Evolutionary conservation across 2,329 filamentous ascomycete species (phyloP), one percentile per base, ranked within the genome.

Genomic region (Clarireedia hainanense): DNA sequence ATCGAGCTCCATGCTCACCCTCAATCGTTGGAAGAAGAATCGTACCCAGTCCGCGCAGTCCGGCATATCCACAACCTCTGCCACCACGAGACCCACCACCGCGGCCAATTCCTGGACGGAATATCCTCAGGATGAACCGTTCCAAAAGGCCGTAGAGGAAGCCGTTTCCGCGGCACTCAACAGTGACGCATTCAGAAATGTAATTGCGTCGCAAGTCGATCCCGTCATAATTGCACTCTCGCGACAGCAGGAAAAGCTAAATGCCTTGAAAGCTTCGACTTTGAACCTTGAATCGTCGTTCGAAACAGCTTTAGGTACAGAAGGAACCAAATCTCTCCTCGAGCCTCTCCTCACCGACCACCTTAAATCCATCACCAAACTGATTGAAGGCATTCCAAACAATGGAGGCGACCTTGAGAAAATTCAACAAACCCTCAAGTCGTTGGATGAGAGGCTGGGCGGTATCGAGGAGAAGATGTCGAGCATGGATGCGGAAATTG

Each of bases 11-110:
- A 43, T 43, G 40, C 40, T 43, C 17, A 23, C 17, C 10, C 48
- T 61, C 20, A 58, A 61, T 39, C 57, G 60, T 36, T 63, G 60
- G 60, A 63, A 58, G 42, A 60, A 60, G 36, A 61, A 56, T 30
- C 56, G 60, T n/a, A 47, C 54, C 9, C 60, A 58, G 45, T 59
- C 59, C n/a, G 56, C 46, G 20, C 40, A 54, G 27, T 56, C 60
- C 6, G 50, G 49, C 12, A 43, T 55, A 15, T 50, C 54, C 27
- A 52, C 48, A 50, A 47, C 20, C n/a, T 52, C 55, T 6, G 30
- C 50, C 49, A 55, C 47, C 30, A 49, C 47, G 15, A 50, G 60
- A 47, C 60, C 61, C 20, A 50, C 49, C 37, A 62, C 61, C 5
- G 56, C 57, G 23, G 52, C 24, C n/a, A 23, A 45, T 37, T 52